These are phyloP conservation scores for Phytophthora sp. DNA, from an alignment of 352 stramenopile genomes.

Conservation along the genomic window DNA sequence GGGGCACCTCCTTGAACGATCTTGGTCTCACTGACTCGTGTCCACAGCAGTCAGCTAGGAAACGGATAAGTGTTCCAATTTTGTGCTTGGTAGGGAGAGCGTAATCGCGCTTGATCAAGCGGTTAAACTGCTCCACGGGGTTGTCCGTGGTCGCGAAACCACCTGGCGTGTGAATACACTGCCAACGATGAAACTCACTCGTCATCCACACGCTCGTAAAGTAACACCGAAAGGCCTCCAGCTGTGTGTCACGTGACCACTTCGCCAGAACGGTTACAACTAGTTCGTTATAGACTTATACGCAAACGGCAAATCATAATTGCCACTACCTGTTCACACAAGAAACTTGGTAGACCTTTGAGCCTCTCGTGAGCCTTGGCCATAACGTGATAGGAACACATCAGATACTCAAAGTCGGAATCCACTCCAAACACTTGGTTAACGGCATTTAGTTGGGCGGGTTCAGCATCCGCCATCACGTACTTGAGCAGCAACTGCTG, in stretches of 20 bases:
- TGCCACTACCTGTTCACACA: constrained; percentile 6
- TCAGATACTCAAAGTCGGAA: constrained; percentile 11
- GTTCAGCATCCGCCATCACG: not conserved
- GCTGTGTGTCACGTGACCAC: not conserved
- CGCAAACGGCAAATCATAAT: constrained; percentile 13
- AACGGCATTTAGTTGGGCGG: constrained; percentile 8
- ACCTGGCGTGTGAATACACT: constrained; percentile 21
- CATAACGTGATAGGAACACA: constrained; percentile 41
- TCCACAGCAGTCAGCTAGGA: not conserved
- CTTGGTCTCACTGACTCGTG: not conserved
- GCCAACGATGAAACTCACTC: constrained; percentile 15
- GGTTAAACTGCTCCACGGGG: constrained; percentile 14
- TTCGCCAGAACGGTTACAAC: not conserved
- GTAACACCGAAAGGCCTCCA: not conserved
- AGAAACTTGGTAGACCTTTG: constrained; percentile 2
- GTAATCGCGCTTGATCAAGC: constrained; percentile 33
- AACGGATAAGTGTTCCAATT: not conserved
- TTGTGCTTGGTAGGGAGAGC: constrained; percentile 15
- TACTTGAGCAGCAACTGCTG: not conserved
- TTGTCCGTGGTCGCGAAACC: constrained; percentile 9
- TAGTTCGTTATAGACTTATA: not conserved
- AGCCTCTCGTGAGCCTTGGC: too few relatives aligned
- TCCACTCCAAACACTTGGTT: not conserved
- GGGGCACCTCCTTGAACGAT: not conserved
- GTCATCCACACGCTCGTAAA: not conserved